Evolutionary conservation across 2,329 filamentous ascomycete genomes (phyloP).

Genomic region (Sphaerulina vaccinii): DNA sequence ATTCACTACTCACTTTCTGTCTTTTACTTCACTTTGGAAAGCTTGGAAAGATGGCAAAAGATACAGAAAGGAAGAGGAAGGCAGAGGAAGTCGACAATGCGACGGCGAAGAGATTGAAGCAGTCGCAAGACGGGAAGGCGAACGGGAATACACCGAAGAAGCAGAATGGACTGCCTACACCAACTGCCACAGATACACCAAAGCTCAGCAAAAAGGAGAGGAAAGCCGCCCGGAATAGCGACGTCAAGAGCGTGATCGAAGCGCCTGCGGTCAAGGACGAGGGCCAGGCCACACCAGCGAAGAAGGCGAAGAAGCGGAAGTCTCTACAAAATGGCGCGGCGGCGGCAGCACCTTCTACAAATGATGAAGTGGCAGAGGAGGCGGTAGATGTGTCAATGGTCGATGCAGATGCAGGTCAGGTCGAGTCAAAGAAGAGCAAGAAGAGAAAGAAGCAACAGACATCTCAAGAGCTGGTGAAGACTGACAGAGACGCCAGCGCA

Average conservation of each 20-base stretch:
- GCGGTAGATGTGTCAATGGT: slow-evolving; percentile 7
- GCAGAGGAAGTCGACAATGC: slow-evolving; percentile 21
- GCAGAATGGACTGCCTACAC: slow-evolving; percentile 1
- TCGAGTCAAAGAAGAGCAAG: slow-evolving; percentile 4
- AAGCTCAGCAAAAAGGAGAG: slow-evolving; percentile 4
- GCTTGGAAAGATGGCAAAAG: slow-evolving; percentile 19
- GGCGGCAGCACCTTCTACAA: not conserved
- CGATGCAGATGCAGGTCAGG: not conserved
- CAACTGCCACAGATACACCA: not conserved
- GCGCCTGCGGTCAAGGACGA: not conserved
- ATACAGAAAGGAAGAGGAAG: slow-evolving; percentile 25
- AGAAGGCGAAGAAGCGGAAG: slow-evolving; percentile 17
- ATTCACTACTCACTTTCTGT: too few relatives aligned
- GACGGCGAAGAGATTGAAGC: slow-evolving; percentile 25
- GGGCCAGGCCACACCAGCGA: slow-evolving; percentile 3
- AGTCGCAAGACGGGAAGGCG: slow-evolving; percentile 16
- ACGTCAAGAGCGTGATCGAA: not conserved
- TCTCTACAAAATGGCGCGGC: slow-evolving; percentile 1
- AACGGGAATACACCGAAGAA: slow-evolving; percentile 6
- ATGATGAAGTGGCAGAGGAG: not conserved
- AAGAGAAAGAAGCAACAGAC: slow-evolving; percentile 1
- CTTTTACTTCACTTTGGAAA: too few relatives aligned
- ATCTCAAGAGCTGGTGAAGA: not conserved
- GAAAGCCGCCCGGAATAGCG: slow-evolving; percentile 4
- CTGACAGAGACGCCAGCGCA: slow-evolving; percentile 1